Base-by-base conservation (phyloP, 768 basidiomycete genomes). In the Leucosporidium scottii region DNA sequence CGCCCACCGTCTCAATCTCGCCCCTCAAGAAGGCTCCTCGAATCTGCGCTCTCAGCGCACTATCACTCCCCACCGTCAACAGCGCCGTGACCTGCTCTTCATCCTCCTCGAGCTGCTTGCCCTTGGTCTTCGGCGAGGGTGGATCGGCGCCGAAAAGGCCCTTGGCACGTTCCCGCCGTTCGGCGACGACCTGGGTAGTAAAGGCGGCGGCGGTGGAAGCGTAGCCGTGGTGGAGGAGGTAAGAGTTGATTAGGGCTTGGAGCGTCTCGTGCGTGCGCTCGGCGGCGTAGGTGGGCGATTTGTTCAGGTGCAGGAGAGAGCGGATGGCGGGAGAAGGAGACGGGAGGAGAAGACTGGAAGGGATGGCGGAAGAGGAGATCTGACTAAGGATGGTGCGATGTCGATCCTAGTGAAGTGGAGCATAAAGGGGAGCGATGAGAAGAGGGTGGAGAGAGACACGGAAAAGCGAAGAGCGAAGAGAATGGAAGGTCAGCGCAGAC, bases 191-290 rank as follows among this genome's bases (percentile, higher is more conserved):
- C 68, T 84, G 87, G 17, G 79, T 82, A 73, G 85, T 82, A 74
- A 93, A 86, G 2, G 87, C 83, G 23, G 83, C 81, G 8, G 88
- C 85, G 0, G 91, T 86, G 49, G 83, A 84, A 21, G 84, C 84
- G 74, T 91, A 91, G 13, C 92, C 92, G 72, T 91, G 87, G 77
- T 93, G 91, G 3, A 86, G 82, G 44, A 96, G 83, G 76, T 93
- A 93, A 28, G 86, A 84, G 49, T 88, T 76, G 15, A 93, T 86
- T 27, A 96, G 84, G 34, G 85, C 83, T 60, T 87, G 86, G 27
- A 91, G 82, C 25, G 86, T 83, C 30, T 79, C 79, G 76, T 85
- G 85, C 60, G 83, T 79, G 44, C 82, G 81, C 59, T 84, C 67
- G 39, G 44, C 13, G 13, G 2, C 9, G 36, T 3, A 0, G 9